Base-by-base conservation (phyloP, 768 basidiomycete genomes). In the Tricholoma terreum region DNA sequence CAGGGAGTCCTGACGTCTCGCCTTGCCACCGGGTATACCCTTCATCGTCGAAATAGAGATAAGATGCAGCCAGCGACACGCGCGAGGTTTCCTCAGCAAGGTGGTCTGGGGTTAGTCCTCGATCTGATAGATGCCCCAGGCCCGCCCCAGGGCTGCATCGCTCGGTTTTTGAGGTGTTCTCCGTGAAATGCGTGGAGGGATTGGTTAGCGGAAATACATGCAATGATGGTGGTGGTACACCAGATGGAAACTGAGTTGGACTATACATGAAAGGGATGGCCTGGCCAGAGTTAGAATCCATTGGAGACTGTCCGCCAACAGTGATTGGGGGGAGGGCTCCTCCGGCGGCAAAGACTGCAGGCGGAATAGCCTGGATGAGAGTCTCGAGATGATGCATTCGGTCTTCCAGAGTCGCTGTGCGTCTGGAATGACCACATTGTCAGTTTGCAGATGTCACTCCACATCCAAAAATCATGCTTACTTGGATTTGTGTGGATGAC, bases 1-100 rank as follows among this genome's bases (percentile, higher is more conserved):
- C 81, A 5, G 94, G 94, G 0, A 96, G 81, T 22, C 94, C 94
- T 3, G 93, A 95, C 0, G 92, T 92, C 65, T 95, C 93, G 30
- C 94, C 94, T 73, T 93, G 91, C 91, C 91, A 93, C 56, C 91
- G 76, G 0, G 91, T 90, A 67, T 86, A 89, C 2, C 91, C 91
- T 68, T 92, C 90, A 65, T 93, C 90, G 61, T 93, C 91, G 58
- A 90, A 85, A 67, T 93, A 93, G 33, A 93, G 80, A 68, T 93
- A 93, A 0, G 89, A 90, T 1, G 89, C 87, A 0, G 86, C 82
- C 42, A 91, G 69, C 0, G 86, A 84, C 72, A 85, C 81, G 24
- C 84, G 81, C 11, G 84, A 79, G 1, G 80, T 75, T 50, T 86
- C 87, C 49, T 85, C 86, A 6, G 74, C 71, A 19, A 81, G 71